These are phyloP conservation scores for Avicennia marina DNA, from an alignment of 257 asterid genomes.

Conservation along the genomic window DNA sequence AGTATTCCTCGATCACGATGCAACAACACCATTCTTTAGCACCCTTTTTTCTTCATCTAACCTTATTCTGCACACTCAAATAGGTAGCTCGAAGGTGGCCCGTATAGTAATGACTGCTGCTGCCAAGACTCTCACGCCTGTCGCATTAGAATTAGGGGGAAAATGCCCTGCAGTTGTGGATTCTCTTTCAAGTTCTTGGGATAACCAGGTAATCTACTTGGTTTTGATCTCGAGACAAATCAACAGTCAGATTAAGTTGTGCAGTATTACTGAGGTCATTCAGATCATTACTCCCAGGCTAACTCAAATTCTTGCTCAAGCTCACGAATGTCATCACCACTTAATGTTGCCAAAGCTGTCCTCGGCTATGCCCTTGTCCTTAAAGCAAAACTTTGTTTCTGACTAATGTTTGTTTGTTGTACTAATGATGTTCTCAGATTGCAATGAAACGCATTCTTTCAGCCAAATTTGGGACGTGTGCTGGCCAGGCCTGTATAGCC, in stretches of 20 bases:
- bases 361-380: too few relatives aligned
- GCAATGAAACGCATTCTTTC: constrained; percentile 62
- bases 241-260: too few relatives aligned
- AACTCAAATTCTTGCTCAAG: too few relatives aligned
- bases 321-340: too few relatives aligned
- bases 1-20: neutral
- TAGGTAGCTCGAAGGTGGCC: constrained; percentile 57
- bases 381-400: too few relatives aligned
- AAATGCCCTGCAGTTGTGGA: constrained; percentile 82
- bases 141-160: constrained; percentile 72
- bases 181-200: constrained; percentile 54
- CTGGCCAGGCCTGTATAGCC: constrained; percentile 82
- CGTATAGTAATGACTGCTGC: constrained; percentile 65
- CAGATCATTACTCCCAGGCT: too few relatives aligned
- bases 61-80: neutral
- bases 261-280: too few relatives aligned
- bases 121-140: constrained; percentile 70
- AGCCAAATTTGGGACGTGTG: constrained; percentile 72
- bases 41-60: neutral
- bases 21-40: too few relatives aligned
- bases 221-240: neutral
- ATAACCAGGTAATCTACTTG: constrained; percentile 33
- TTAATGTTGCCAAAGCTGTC: too few relatives aligned
- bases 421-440: constrained; percentile 33
- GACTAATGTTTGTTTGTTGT: neutral